Percentiles rank a stretch among this genome's conserved stretches.
These are phyloP conservation scores for Drechslera avenae DNA, from an alignment of 2,329 filamentous ascomycete species.

Conservation along the genomic window DNA sequence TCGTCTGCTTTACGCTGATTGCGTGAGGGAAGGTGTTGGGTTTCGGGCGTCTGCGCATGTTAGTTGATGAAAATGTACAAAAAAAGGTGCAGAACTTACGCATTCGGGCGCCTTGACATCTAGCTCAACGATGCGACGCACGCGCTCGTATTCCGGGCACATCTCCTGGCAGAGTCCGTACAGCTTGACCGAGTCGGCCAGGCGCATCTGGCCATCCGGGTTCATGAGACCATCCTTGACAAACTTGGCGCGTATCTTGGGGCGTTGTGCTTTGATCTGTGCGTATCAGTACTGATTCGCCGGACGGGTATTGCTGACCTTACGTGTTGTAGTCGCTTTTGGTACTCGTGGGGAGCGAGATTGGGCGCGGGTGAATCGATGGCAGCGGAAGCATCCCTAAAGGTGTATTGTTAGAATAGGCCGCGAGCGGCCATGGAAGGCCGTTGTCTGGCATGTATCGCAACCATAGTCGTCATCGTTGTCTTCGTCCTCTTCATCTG, in stretches of 20 bases:
- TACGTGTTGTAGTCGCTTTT: constrained; percentile 33
- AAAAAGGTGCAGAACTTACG: constrained; percentile 13
- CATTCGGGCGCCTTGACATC: constrained; percentile 66
- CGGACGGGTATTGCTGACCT: constrained; percentile 1
- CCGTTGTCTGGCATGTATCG: constrained; percentile 9
- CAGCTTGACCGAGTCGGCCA: constrained; percentile 65
- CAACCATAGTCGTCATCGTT: constrained; percentile 1
- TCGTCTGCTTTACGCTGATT: constrained; percentile 53
- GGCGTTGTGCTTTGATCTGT: constrained; percentile 50
- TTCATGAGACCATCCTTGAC: constrained; percentile 47
- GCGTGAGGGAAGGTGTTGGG: constrained; percentile 37
- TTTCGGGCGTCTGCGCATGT: constrained; percentile 30
- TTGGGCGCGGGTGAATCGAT: constrained; percentile 28
- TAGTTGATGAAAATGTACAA: neutral
- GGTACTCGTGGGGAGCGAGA: constrained; percentile 30
- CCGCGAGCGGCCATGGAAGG: constrained; percentile 25
- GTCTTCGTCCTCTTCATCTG: constrained; percentile 3
- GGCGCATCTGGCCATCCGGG: constrained; percentile 62
- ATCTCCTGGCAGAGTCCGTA: constrained; percentile 67
- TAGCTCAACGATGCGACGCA: constrained; percentile 65
- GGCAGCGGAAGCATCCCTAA: constrained; percentile 15
- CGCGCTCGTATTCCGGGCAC: constrained; percentile 68
- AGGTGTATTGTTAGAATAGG: constrained; percentile 24
- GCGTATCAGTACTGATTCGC: constrained; percentile 15
- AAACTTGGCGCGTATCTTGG: constrained; percentile 47